These are phyloP conservation scores for Candida corydali DNA, from an alignment of 805 yeast species.

Conservation along the genomic window DNA sequence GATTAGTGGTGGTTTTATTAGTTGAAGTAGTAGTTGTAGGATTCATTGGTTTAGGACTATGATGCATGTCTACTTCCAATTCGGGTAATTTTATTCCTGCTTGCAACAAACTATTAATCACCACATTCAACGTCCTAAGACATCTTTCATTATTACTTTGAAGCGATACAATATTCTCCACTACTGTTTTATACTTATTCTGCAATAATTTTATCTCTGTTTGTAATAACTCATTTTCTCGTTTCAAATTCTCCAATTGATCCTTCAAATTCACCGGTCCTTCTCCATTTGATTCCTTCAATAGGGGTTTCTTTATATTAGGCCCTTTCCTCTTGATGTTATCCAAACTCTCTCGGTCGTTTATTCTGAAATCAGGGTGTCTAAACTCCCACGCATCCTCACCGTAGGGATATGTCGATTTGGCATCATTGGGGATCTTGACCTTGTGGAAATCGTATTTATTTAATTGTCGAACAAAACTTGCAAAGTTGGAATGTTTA, in stretches of 20 bases:
- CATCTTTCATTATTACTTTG: slow-evolving; percentile 56
- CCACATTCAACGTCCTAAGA: slow-evolving; percentile 45
- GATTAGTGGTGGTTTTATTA: not conserved
- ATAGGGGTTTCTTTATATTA: slow-evolving; percentile 39
- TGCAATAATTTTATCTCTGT: slow-evolving; percentile 39
- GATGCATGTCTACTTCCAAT: slow-evolving; percentile 29
- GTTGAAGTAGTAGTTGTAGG: slow-evolving; percentile 2
- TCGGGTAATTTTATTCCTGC: slow-evolving; percentile 69
- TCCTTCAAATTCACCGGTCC: slow-evolving; percentile 11
- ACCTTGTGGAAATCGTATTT: slow-evolving; percentile 98
- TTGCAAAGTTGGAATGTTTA: slow-evolving; percentile 92
- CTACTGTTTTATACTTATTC: slow-evolving; percentile 58
- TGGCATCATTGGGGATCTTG: slow-evolving; percentile 64
- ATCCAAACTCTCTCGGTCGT: slow-evolving; percentile 75
- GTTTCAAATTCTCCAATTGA: slow-evolving; percentile 29
- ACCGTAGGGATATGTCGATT: slow-evolving; percentile 51
- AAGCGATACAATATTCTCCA: slow-evolving; percentile 56
- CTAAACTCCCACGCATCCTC: slow-evolving; percentile 92
- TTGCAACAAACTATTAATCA: slow-evolving; percentile 47
- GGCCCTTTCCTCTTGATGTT: slow-evolving; percentile 84
- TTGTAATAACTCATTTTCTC: slow-evolving; percentile 27
- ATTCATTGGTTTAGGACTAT: not conserved
- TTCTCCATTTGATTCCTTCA: not conserved
- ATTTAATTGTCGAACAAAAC: slow-evolving; percentile 92
- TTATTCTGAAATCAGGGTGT: slow-evolving; percentile 80